Base-by-base conservation (phyloP, 345 rosid genomes). In the Linum usitatissimum region DNA sequence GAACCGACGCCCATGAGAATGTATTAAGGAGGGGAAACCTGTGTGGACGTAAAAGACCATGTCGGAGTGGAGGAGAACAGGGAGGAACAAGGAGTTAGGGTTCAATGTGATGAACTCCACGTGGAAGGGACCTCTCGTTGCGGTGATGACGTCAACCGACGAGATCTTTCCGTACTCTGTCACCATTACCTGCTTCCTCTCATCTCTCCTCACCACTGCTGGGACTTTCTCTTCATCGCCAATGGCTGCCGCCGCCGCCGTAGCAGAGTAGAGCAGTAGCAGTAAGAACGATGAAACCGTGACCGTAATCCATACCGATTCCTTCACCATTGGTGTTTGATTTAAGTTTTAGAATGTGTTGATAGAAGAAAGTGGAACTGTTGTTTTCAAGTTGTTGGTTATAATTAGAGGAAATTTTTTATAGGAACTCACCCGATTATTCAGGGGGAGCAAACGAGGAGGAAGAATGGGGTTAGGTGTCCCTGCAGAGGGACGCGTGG, bases 31-130 rank as follows among this genome's bases (percentile, higher is more conserved):
- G 54, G 6, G 19, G 28, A 18, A 68, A 82, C 99, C 99, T 5
- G 95, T 81, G 63, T 73, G 80, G 40, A 93, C 95, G 62, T 83
- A 86, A 60, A 87, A 79, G 45, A 90, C 90, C 96, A 87, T 86
- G 74, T 83, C 87, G 1, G 96, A 75, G 66, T 81, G 92, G 18
- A 93, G 88, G 63, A 86, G 82, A 23, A 86, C 92, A 3, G 99
- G 97, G 17, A 93, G 95, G 71, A 93, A 79, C 30, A 93, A 79
- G 10, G 90, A 73, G 64, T 79, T 86, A 5, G 95, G 99, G 65
- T 90, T 86, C 64, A 93, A 51, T 1, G 92, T 87, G 75, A 93
- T 75, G 68, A 91, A 90, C 70, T 86, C 86, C 60, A 93, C 76
- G 65, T 79, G 80, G 72, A 69, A 79, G 21, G 73, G 76, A 1